These are phyloP conservation scores for Diatrype stigma DNA, from an alignment of 2,329 filamentous ascomycete species.

Conservation along the genomic window DNA sequence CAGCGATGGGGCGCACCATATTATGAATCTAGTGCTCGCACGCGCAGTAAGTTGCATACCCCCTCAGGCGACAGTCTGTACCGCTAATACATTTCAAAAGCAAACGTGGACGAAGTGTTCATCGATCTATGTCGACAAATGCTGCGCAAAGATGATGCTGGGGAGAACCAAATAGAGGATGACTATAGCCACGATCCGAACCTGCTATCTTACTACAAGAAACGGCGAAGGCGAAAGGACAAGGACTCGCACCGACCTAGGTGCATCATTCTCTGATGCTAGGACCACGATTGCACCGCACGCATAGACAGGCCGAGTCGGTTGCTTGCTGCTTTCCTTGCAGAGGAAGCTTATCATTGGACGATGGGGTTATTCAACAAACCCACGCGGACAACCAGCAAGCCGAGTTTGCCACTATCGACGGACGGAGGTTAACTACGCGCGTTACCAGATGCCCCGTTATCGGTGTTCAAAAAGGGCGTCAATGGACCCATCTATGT, in stretches of 20 bases:
- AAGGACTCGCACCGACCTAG: conserved; percentile 29
- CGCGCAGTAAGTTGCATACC: conserved; percentile 51
- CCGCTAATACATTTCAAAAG: conserved; percentile 27
- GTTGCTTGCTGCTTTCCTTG: not conserved
- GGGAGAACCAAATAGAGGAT: conserved; percentile 34
- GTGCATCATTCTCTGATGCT: conserved; percentile 41
- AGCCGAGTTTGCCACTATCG: not conserved
- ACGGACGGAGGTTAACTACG: not conserved
- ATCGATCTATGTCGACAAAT: conserved; percentile 80
- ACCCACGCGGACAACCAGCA: not conserved
- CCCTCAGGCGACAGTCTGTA: not conserved
- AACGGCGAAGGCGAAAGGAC: conserved; percentile 27
- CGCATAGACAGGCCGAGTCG: not conserved
- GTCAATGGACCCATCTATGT: not conserved
- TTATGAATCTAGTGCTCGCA: conserved; percentile 82
- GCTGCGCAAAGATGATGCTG: conserved; percentile 64
- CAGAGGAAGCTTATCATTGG: not conserved
- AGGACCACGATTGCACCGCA: not conserved
- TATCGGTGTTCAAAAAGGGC: not conserved
- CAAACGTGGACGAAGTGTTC: conserved; percentile 90
- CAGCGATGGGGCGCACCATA: conserved; percentile 86
- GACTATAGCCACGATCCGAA: conserved; percentile 39
- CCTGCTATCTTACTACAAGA: conserved; percentile 27
- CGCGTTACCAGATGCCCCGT: not conserved
- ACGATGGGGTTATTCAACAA: not conserved